Base-by-base conservation (phyloP, 208 protist species). In the Trypanosoma congolense region DNA sequence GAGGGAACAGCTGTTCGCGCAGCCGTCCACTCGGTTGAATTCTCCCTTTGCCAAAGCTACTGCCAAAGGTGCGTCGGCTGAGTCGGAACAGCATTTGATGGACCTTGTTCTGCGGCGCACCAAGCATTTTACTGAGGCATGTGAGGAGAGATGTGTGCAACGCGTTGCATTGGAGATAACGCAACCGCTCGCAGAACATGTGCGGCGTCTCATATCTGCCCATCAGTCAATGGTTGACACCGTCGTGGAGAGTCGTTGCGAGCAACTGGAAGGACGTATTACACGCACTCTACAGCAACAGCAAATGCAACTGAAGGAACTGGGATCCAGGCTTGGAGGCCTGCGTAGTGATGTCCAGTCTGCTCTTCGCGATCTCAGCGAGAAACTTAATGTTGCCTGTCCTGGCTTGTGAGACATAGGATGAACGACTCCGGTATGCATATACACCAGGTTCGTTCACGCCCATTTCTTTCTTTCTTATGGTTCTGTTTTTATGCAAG, bases 181-280 rank as follows among this genome's bases (percentile, higher is more conserved):
- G 61, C 64, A 81, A 51, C 76, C 81, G 16, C 62, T 78, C 16
- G 45, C 82, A 38, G 80, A 83, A 42, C 82, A 93, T 52, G 68
- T 93, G 49, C 77, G 71, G 3, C 81, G 82, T 4, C 61, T 93
- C 24, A 72, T 93, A 31, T 72, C 59, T 10, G 59, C 78, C 5
- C 82, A 93, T 46, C 80, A 93, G 48, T 70, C 77, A 26, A 71
- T 93, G 71, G 49, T 93, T 45, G 56, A 80, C 29, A 67, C 77
- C 9, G 33, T 72, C 1, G 80, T 90, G 43, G 77, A 93, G 56
- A 69, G 70, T 53, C 76, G 86, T n/a, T 88, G 80, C 50, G 59
- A 46, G 10, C 61, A 68, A 36, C 69, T 75, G 26, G 75, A 83
- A 65, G 48, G 58, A 16, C 50, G 46, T 8, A 61, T 76, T 35